phyloP scores from a whole-genome alignment of 2,329 filamentous ascomycete species.

The Aspergillus udagawae region DNA sequence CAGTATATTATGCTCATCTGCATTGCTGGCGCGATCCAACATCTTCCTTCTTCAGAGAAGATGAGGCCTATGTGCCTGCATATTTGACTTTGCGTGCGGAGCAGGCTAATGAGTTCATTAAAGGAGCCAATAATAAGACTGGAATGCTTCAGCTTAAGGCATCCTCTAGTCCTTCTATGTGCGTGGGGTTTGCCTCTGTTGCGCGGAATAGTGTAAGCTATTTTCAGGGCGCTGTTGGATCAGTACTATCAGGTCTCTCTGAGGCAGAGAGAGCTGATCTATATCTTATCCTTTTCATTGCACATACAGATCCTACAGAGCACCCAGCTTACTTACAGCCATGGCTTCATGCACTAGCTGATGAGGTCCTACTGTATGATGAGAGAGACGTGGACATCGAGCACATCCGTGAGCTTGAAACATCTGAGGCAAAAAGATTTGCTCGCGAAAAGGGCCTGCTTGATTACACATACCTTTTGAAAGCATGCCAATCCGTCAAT shows the following conservation, averaged over 20 bases:
- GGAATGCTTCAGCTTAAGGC: too few species aligned
- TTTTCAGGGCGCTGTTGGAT: conserved; percentile 41
- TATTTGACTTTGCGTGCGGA: too few species aligned
- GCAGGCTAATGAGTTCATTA: too few species aligned
- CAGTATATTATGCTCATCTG: too few species aligned
- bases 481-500: conserved; percentile 35
- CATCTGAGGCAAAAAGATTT: conserved; percentile 20
- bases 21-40: too few species aligned
- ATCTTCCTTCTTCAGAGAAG: too few species aligned
- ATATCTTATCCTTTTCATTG: conserved; percentile 43
- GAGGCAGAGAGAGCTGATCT: conserved; percentile 39
- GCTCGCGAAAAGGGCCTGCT: conserved; percentile 41
- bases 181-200: conserved; percentile 44
- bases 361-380: conserved; percentile 31
- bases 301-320: conserved; percentile 38
- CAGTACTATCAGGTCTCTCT: conserved; percentile 42
- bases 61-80: too few species aligned
- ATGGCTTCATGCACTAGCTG: conserved; percentile 40
- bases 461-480: conserved; percentile 43
- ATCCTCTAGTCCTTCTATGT: conserved; percentile 21
- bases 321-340: conserved; percentile 40
- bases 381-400: conserved; percentile 17
- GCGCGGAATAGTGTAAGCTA: conserved; percentile 39
- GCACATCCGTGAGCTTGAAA: conserved; percentile 33
- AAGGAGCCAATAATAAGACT: too few species aligned